Conservation (phyloP, 2,329 filamentous ascomycete genomes). For the Pleomassaria siparia region DNA sequence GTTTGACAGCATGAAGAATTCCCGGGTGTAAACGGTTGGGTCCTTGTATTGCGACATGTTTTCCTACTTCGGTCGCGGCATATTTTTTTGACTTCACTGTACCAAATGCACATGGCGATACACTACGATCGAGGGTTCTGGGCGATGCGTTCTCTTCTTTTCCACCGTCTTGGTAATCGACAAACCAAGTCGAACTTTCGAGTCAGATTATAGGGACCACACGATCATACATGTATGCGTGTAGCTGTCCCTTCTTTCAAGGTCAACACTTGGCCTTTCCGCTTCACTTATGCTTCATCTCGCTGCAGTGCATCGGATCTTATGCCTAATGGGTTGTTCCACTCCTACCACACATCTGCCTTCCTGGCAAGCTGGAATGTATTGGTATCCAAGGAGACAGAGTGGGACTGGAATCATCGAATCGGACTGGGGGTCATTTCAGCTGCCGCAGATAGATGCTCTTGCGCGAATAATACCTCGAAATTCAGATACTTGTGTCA, state of each 20-base stretch:
- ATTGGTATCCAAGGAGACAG: neutral
- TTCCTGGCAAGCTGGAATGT: constrained; percentile 7
- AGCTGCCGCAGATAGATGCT: constrained; percentile 2
- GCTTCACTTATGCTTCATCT: constrained; percentile 5
- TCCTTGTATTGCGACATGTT: constrained; percentile 14
- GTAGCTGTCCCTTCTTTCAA: constrained; percentile 14
- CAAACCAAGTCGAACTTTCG: neutral
- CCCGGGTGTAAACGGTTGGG: constrained; percentile 13
- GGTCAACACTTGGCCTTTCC: neutral
- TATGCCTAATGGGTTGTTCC: constrained; percentile 7
- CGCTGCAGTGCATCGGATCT: neutral
- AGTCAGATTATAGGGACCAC: constrained; percentile 3
- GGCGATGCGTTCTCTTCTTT: constrained; percentile 9
- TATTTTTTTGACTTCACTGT: constrained; percentile 3
- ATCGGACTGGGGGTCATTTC: neutral
- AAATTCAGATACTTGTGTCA: constrained; percentile 6
- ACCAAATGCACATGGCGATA: constrained; percentile 1
- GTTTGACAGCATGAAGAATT: constrained; percentile 2
- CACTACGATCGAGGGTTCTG: constrained; percentile 1
- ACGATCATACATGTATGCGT: constrained; percentile 10
- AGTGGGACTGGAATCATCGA: neutral
- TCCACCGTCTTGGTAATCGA: neutral
- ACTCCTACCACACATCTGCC: neutral
- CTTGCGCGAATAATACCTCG: constrained; percentile 10
- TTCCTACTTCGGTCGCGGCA: constrained; percentile 7